Evolutionary conservation across 202 grass and related monocot species (phyloP), one percentile per base, ranked within the genome.

Genomic region (Schoenoplectus triqueter): DNA sequence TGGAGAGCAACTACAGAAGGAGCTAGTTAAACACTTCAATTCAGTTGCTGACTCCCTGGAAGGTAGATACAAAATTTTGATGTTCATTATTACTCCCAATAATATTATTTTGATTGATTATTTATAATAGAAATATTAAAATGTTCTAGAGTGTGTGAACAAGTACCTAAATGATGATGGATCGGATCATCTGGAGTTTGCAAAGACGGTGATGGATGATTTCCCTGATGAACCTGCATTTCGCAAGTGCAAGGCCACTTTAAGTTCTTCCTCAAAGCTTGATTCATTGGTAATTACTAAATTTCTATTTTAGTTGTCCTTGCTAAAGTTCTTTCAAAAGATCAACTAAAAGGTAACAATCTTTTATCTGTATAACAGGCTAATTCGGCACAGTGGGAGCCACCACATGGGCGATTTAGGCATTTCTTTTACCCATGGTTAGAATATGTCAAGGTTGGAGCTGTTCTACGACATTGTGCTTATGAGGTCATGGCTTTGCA

Each of bases 401-500:
- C 89, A 72, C 93, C 93, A 11, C 93, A 95, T 88, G 93, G 93
- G 45, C 90, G 87, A 88, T 95, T 91, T 86, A 86, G 69, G 76
- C 90, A 91, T 69, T 91, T 92, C 68, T 88, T 88, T 78, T 91
- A 92, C 68, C 91, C 93, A 45, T 95, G 90, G 93, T 62, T 44
- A 17, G 86, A 95, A 70, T 92, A 95, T 57, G 93, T 89, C 40
- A 92, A 88, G n/a, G 90, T 92, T 31, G 87, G 87, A 63, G 88
- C 88, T 60, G 91, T 89, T 67, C 85, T 95, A 52, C 68, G 86
- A 1, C 88, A 95, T 60, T 95, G 93, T 81, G 84, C 90, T 78
- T 96, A 96, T 6, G 94, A 96, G 82, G 89, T 91, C 67, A 91
- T 95, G 87, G 93, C 93, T 80, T 80, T 95, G 84, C 90, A 95